Evolutionary conservation across 805 yeast species (phyloP).

Genomic region (Wickerhamomyces tratensis): DNA sequence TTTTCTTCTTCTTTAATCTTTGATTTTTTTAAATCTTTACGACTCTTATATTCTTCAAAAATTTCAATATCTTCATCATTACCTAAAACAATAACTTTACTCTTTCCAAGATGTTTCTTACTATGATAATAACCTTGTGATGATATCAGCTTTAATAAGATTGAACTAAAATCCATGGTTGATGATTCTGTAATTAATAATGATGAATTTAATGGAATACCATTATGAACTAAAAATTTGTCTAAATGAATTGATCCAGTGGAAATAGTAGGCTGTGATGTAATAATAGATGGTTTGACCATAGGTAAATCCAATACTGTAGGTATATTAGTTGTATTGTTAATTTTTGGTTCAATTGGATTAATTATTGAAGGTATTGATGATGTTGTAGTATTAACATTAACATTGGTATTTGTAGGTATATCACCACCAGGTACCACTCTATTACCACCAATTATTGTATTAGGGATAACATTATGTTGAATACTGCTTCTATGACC

Average conservation of each 20-base stretch:
- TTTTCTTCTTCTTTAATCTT: constrained; percentile 46
- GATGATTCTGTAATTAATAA: constrained; percentile 75
- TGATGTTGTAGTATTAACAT: not conserved
- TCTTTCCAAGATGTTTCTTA: not conserved
- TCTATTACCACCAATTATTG: constrained; percentile 4
- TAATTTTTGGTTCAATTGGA: too few relatives aligned
- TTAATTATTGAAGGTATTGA: constrained; percentile 1
- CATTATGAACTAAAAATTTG: constrained; percentile 65
- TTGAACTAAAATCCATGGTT: constrained; percentile 78
- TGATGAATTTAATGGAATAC: constrained; percentile 71
- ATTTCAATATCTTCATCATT: constrained; percentile 50
- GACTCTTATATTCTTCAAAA: constrained; percentile 64
- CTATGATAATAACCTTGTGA: constrained; percentile 33
- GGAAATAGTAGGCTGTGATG: constrained; percentile 69
- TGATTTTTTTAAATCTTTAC: constrained; percentile 55
- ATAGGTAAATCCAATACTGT: constrained; percentile 35
- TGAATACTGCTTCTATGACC: constrained; percentile 8
- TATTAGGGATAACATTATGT: too few relatives aligned
- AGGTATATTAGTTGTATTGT: not conserved
- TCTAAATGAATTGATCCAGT: constrained; percentile 78
- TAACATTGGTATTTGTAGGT: not conserved
- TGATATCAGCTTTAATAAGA: constrained; percentile 57
- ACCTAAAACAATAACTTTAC: constrained; percentile 49
- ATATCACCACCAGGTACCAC: not conserved
- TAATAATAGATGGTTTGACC: constrained; percentile 60